These are phyloP conservation scores for Clarireedia sp. DNA, from an alignment of 2,329 filamentous ascomycete species.

Conservation along the genomic window DNA sequence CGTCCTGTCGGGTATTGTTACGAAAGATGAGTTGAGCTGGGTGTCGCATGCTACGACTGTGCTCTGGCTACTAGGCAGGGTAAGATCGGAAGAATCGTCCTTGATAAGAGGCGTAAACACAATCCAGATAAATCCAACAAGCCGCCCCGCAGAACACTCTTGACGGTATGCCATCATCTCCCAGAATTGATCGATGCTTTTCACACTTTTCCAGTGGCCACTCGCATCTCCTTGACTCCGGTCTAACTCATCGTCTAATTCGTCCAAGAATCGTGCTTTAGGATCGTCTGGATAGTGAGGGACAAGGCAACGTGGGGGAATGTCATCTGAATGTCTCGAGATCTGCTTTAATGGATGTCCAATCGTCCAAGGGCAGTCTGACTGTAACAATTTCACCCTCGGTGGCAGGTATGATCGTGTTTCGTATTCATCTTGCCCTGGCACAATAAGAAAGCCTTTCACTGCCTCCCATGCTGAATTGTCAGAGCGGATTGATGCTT, in stretches of 20 bases:
- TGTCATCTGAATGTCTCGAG: conserved; percentile 54
- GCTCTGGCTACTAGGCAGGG: conserved; percentile 16
- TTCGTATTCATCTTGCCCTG: conserved; percentile 76
- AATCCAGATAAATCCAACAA: conserved; percentile 93
- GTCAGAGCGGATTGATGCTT: neutral
- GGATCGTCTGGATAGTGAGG: conserved; percentile 93
- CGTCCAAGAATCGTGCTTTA: conserved; percentile 80
- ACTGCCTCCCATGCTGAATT: conserved; percentile 36
- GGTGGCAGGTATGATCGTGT: conserved; percentile 69
- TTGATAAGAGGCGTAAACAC: conserved; percentile 48
- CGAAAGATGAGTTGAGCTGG: conserved; percentile 8
- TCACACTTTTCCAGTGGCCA: conserved; percentile 76
- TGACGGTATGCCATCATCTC: conserved; percentile 96
- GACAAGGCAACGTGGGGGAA: conserved; percentile 76
- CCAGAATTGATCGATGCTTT: conserved; percentile 88
- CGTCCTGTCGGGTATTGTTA: neutral
- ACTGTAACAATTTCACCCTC: conserved; percentile 22
- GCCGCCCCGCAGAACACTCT: conserved; percentile 84
- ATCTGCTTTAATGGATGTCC: conserved; percentile 61
- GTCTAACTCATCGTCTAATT: conserved; percentile 76
- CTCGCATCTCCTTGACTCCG: conserved; percentile 47
- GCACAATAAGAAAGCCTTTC: conserved; percentile 80
- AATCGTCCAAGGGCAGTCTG: conserved; percentile 49
- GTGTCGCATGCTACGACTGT: conserved; percentile 10
- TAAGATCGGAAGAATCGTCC: conserved; percentile 8